Base-by-base conservation (phyloP, 768 basidiomycete genomes). In the Stropharia rugosoannulata region DNA sequence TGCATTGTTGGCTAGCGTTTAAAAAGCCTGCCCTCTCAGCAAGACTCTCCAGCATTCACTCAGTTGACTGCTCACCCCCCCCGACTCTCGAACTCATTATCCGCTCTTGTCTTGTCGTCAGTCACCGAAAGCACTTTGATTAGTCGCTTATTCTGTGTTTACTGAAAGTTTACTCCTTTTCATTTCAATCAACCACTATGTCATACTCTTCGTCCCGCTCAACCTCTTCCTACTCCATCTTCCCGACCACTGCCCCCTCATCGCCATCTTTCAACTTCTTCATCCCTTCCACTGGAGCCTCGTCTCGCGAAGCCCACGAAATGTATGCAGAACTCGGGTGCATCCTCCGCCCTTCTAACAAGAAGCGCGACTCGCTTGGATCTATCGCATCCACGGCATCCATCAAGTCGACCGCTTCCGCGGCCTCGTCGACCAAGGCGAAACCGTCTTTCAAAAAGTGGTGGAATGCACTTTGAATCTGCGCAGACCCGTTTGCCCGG, bases 271-370 rank as follows among this genome's bases (percentile, higher is more conserved):
- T 76, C 66, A 62, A 60, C 63, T 63, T 76, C 62, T 74, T 75
- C 58, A 66, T 70, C 48, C 62, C 65, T 16, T 60, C 70, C 19
- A 70, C 73, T 40, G 71, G 69, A 38, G 52, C 60, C 15, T 58
- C 62, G 3, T 73, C 76, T 22, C 73, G 76, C 39, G 73, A 77
- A 43, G 64, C 69, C 4, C 70, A 76, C 57, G 59, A 66, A 43
- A 70, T 71, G 59, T 77, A 73, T 59, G 68, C 72, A 45, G 73
- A 76, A 58, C 64, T 78, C 52, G 69, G 73, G 18, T 70, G 67
- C 58, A 64, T 65, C 55, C 61, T 75, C 35, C 68, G 69, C 47
- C 64, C 70, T 18, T 66, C 68, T 36, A 69, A 61, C 61, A 58
- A 32, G 7, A 32, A 59, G 52, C 49, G 51, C 29, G 37, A 44